Evolutionary conservation across 129 eudicot species (phyloP), one percentile per base, ranked within the genome.

Genomic region (Scalesia atractyloides): DNA sequence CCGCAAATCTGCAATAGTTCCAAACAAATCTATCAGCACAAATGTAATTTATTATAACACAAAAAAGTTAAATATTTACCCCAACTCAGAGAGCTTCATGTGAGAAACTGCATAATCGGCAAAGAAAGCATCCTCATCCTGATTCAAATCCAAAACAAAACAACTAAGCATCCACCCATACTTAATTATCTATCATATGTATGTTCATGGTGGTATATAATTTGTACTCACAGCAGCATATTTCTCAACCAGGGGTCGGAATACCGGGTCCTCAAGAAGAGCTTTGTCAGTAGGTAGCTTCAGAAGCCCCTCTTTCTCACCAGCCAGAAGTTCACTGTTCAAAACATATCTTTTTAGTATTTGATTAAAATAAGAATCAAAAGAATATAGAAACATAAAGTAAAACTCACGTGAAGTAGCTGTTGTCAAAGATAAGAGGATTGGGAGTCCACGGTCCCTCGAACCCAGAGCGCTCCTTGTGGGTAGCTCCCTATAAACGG

Each of bases 101-200:
- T 91, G 95, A 22, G 97, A 83, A 34, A 81, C 92, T 0, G 88
- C 95, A 70, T 91, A 91, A 76, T 91, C 97, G 0, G 80, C 84
- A 57, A 91, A 91, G 85, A 88, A 91, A 12, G 91, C 90, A 76
- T 91, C 97, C 83, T 91, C 95, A 58, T 87, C 95, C 97, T 90
- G 76, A 17, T 64, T 51, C 59, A 37, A 39, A 18, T 4, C 7
- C 10, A 26, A 30, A 53, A 53, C 30, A 34, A 10, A 49, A 17
- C 51, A 22, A 43, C 7, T 66, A 66, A 73, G 53, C 50, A 61
- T 43, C 44, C 52, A 33, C 3, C 12, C 9, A 14, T 11, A 12
- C 2, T 3, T 34, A 7, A 7, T 26, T 5, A 30, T 59, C 0
- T 30, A 2, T 30, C 26, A 0, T 26, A 13, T 59, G 18, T 12